A percentile compares a stretch with the other conserved stretches of the same genome.
phyloP scores from a whole-genome alignment of 352 stramenopile genomes.

The Nothophytophthora sp. region DNA sequence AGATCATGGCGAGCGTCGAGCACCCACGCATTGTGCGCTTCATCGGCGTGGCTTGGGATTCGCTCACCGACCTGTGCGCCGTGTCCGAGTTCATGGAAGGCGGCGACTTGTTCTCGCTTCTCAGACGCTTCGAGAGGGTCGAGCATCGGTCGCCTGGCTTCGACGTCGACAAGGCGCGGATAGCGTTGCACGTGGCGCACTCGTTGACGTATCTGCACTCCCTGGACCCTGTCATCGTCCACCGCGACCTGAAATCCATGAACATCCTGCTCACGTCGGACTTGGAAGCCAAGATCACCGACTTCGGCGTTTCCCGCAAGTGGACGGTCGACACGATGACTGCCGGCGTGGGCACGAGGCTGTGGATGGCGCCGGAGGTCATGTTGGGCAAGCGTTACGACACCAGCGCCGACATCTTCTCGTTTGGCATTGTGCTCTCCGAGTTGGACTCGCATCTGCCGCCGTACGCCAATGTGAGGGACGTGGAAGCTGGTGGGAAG shows the following conservation, averaged over 20 bases:
- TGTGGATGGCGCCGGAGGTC: slow-evolving; percentile 59
- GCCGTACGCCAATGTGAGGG: slow-evolving; percentile 32
- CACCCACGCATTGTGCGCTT: slow-evolving; percentile 65
- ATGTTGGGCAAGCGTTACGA: slow-evolving; percentile 51
- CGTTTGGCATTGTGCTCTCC: slow-evolving; percentile 38
- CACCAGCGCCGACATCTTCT: slow-evolving; percentile 49
- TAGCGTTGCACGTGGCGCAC: slow-evolving; percentile 43
- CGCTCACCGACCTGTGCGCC: slow-evolving; percentile 40
- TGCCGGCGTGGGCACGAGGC: slow-evolving; percentile 29
- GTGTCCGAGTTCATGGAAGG: slow-evolving; percentile 60
- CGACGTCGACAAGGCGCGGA: slow-evolving; percentile 40
- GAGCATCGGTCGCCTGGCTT: slow-evolving; percentile 31
- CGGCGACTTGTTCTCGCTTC: slow-evolving; percentile 42
- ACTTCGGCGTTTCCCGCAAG: slow-evolving; percentile 54
- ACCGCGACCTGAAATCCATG: slow-evolving; percentile 64
- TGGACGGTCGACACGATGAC: slow-evolving; percentile 50
- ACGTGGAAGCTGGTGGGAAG: slow-evolving; percentile 21
- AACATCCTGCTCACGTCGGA: slow-evolving; percentile 46
- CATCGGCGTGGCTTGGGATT: slow-evolving; percentile 56
- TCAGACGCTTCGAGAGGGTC: slow-evolving; percentile 33
- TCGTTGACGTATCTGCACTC: slow-evolving; percentile 57
- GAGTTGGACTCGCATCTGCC: slow-evolving; percentile 37
- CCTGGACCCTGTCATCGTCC: slow-evolving; percentile 37
- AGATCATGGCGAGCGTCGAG: slow-evolving; percentile 56
- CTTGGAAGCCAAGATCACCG: slow-evolving; percentile 48